Base-by-base conservation (phyloP, 805 yeast genomes). In the Sugiyamaella marilandica region DNA sequence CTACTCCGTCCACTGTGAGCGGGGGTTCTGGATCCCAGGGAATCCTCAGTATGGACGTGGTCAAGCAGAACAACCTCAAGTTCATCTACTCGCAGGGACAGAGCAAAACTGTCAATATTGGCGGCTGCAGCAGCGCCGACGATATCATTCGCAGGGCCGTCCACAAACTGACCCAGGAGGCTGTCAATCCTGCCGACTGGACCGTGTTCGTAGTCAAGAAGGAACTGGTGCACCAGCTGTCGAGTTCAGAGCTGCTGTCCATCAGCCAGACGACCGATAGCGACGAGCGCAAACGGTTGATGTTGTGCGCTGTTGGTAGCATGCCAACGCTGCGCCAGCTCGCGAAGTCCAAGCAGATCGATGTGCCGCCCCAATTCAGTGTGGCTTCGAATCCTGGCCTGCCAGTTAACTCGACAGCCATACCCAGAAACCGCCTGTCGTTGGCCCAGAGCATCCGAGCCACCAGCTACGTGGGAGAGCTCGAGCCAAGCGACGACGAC, bases 41-140 rank as follows among this genome's bases (percentile, higher is more conserved):
- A 18, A 54, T 69, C 39, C 59, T 65, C n/a, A 64, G 69, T 13
- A 74, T 71, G 59, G 74, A 68, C 49, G 68, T 57, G 13, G 65
- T 58, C 31, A 59, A 64, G 45, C 68, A 68, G 58, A 57, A 67
- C 50, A 68, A 69, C 41, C 83, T 85, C 18, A 84, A 86, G 1
- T 84, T 90, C 57, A 85, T 89, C 31, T 70, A 84, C 35, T 84
- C 83, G 50, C 87, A 84, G 68, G 96, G 96, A 1, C 74, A 83
- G 7, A 75, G 82, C 1, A 83, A 82, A 59, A 75, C 77, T 50
- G 81, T 88, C 41, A 84, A 84, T 60, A 84, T 88, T 0, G 78
- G 81, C 14, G 94, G 90, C 0, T 87, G 95, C 64, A 85, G 82
- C 68, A 85, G 84, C 64, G 90, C 95, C 1, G 85, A 81, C 53